Conservation (phyloP, 495 filamentous ascomycete species). For the Terfezia claveryi region DNA sequence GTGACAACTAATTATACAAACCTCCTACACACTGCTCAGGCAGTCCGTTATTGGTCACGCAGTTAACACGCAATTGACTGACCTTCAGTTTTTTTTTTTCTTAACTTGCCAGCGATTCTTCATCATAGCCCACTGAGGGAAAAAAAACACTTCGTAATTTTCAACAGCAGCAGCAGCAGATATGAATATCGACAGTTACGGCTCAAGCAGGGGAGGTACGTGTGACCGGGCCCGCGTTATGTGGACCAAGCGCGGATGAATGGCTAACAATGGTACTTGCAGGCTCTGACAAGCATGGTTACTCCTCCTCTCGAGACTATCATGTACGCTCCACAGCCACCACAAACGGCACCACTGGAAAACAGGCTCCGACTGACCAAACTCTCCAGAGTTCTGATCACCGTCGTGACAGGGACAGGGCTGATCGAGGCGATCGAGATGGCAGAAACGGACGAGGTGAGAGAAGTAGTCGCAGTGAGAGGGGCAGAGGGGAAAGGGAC, state of each 20-base stretch:
- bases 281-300: slow-evolving; percentile 16
- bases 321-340: slow-evolving; percentile 10
- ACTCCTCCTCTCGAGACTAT: slow-evolving; percentile 20
- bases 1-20: no score
- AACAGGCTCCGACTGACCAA: slow-evolving; percentile 1
- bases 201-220: background rate
- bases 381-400: slow-evolving; percentile 11
- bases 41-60: background rate
- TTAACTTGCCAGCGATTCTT: background rate
- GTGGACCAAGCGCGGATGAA: no score
- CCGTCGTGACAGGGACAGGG: slow-evolving; percentile 19
- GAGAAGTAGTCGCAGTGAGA: slow-evolving; percentile 1
- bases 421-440: slow-evolving; percentile 11
- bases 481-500: background rate
- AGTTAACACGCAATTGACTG: background rate
- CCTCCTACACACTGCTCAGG: no score
- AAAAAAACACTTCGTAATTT: background rate
- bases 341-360: background rate
- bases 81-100: background rate
- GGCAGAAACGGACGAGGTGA: slow-evolving; percentile 1
- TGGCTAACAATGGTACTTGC: no score
- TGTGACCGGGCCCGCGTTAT: no score
- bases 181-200: background rate
- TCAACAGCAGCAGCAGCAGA: background rate
- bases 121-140: background rate